phyloP scores from a whole-genome alignment of 2,329 filamentous ascomycete species.

The Epichloe brachyelytri region DNA sequence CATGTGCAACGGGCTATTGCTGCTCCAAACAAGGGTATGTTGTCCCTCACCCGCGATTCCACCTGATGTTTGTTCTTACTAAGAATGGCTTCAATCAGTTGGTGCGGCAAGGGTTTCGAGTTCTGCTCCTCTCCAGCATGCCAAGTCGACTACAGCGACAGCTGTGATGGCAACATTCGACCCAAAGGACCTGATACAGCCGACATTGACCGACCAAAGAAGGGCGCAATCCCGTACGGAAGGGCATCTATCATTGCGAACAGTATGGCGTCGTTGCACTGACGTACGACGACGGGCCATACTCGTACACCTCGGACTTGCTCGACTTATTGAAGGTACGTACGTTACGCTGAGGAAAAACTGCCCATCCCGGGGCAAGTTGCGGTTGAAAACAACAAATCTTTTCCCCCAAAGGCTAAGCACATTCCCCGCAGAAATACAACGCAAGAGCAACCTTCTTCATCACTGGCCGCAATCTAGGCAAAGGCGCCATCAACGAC shows the following conservation, averaged over 20 bases:
- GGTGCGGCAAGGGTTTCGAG: conserved; percentile 39
- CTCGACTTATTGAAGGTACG: conserved; percentile 21
- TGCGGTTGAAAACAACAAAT: neutral
- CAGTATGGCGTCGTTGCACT: conserved; percentile 26
- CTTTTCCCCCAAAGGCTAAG: neutral
- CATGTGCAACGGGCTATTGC: conserved; percentile 23
- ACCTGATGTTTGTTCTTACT: neutral
- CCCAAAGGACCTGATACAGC: conserved; percentile 40
- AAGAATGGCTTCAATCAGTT: conserved; percentile 21
- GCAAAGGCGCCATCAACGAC: conserved; percentile 31
- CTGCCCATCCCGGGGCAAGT: neutral
- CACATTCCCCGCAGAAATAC: conserved; percentile 16
- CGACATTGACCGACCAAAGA: conserved; percentile 34
- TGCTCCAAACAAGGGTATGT: conserved; percentile 30
- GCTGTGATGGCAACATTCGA: conserved; percentile 46
- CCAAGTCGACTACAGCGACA: conserved; percentile 46
- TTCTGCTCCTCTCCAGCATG: conserved; percentile 52
- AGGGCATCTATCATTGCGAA: conserved; percentile 32
- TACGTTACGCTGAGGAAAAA: neutral
- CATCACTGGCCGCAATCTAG: conserved; percentile 22
- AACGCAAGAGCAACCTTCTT: conserved; percentile 27
- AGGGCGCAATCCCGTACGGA: conserved; percentile 44
- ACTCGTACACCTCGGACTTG: conserved; percentile 26
- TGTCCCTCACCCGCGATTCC: neutral
- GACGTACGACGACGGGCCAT: conserved; percentile 35